Evolutionary conservation across 257 asterid genomes (phyloP), one percentile per base, ranked within the genome.

Genomic region (Scutellaria barbata): DNA sequence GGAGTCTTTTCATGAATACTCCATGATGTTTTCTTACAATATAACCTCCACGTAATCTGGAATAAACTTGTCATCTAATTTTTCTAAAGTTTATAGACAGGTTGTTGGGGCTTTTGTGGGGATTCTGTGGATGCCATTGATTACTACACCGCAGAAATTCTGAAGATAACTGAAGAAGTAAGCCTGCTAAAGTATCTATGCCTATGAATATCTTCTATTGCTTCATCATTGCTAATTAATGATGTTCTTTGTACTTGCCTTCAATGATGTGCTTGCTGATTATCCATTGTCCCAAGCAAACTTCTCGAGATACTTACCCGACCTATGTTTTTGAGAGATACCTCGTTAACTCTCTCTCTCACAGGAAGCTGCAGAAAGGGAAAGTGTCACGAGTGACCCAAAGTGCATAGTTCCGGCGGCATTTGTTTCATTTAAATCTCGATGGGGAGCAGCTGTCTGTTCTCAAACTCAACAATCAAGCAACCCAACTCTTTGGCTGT

Each of bases 381-480:
- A 94, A 67, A 89, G 68, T 72, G 92, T 94, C 12, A 75, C 82
- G 81, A 85, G 83, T 43, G 95, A 91, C 74, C 89, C 96, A 6
- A 88, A 82, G 74, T 81, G 92, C 68, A 83, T 94, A 75, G 81
- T 94, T 63, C 97, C 99, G 8, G 96, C 96, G 10, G 96, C 99
- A 67, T 94, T 94, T 71, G 99, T 94, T 43, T 94, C 99, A 5
- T 94, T 94, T 72, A 85, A 82, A 71, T 84, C 92, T 10, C 83
- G 99, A 56, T 94, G 97, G 97, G 99, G 92, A 71, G 96, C 99
- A 17, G 99, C 97, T 30, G 92, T 94, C 55, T 91, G 99, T 56
- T 95, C 97, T 18, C 99, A 94, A 77, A 94, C 99, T 39, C 97
- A 91, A 74, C 97, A 85, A 75, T 54, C 96, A 6, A 89, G 92